Base-by-base conservation (phyloP, 2,329 filamentous ascomycete species). In the Trichoderma sp. region DNA sequence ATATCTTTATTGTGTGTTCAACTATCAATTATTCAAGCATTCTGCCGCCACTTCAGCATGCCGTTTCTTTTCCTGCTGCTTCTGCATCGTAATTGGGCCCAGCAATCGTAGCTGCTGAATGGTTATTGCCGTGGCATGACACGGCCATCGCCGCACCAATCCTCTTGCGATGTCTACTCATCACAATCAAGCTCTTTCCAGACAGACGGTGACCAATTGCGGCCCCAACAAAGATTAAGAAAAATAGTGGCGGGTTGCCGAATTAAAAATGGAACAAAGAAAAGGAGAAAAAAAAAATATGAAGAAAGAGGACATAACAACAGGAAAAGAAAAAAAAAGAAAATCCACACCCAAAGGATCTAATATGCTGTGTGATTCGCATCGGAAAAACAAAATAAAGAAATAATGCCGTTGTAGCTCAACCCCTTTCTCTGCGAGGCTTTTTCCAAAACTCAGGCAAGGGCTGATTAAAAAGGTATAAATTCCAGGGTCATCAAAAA, bases 11-110 rank as follows among this genome's bases (percentile, higher is more conserved):
- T 72, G 57, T 71, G 57, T 76, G 72, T 74, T 75, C 75, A 75
- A 74, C 73, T 75, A 75, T 73, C 71, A 71, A 76, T 76, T 77
- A 77, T 77, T 77, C 76, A 77, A 77, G 73, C 75, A 71, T 74
- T 65, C 66, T 62, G 67, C 66, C 66, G 61, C 63, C 71, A 59
- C 28, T 26, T 12, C 59, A 55, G 30, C 67, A 47, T 59, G 50
- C 28, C 67, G 34, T 61, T 63, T 66, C 26, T 57, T 70, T 59
- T 59, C 5, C 57, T 57, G 43, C 70, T 53, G 57, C 64, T 64
- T 36, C 58, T 26, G 30, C 20, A 47, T 34, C 61, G 36, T 39
- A 34, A n/a, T 26, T n/a, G 59, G 39, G 28, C 32, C 58, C 34
- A 43, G 30, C 23, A 43, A 63, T 28, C 39, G n/a, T 20, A 20